phyloP scores from a whole-genome alignment of 805 yeast genomes.

The Lipomyces mesembrius region DNA sequence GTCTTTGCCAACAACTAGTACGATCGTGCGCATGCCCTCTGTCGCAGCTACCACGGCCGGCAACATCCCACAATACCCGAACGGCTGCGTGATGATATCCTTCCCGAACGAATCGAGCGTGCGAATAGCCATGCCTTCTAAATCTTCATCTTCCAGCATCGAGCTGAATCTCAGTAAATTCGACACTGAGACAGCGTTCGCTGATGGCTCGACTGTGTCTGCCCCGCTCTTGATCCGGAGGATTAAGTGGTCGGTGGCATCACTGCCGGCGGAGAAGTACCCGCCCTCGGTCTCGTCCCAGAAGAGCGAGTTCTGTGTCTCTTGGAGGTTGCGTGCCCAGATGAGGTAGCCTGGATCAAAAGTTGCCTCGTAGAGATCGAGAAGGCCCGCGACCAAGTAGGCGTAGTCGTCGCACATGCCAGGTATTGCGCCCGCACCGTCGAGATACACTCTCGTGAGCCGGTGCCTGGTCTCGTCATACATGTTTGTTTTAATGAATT shows the following conservation, averaged over 20 bases:
- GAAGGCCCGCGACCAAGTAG: conserved; percentile 44
- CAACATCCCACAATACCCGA: conserved; percentile 26
- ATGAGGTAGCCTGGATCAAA: conserved; percentile 40
- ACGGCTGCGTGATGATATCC: conserved; percentile 30
- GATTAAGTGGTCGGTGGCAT: conserved; percentile 38
- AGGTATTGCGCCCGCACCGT: conserved; percentile 21
- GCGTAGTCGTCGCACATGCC: conserved; percentile 50
- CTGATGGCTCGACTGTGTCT: conserved; percentile 48
- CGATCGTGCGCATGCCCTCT: conserved; percentile 28
- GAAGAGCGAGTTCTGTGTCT: conserved; percentile 43
- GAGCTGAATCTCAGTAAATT: conserved; percentile 44
- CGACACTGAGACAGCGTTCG: conserved; percentile 46
- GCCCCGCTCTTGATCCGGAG: conserved; percentile 47
- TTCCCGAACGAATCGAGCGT: conserved; percentile 26
- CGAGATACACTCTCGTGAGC: conserved; percentile 38
- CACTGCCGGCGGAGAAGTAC: conserved; percentile 41
- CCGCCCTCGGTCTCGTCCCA: conserved; percentile 46
- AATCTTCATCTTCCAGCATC: conserved; percentile 31
- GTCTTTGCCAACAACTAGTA: conserved; percentile 17
- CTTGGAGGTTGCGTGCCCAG: conserved; percentile 45
- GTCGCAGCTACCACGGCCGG: conserved; percentile 22
- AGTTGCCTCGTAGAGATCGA: conserved; percentile 47
- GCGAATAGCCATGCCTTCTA: conserved; percentile 21
- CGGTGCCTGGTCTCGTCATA: conserved; percentile 37
- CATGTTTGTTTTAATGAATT: conserved; percentile 36